Evolutionary conservation across 768 basidiomycete species (phyloP).

Genomic region (Leccinum aurantiacum): DNA sequence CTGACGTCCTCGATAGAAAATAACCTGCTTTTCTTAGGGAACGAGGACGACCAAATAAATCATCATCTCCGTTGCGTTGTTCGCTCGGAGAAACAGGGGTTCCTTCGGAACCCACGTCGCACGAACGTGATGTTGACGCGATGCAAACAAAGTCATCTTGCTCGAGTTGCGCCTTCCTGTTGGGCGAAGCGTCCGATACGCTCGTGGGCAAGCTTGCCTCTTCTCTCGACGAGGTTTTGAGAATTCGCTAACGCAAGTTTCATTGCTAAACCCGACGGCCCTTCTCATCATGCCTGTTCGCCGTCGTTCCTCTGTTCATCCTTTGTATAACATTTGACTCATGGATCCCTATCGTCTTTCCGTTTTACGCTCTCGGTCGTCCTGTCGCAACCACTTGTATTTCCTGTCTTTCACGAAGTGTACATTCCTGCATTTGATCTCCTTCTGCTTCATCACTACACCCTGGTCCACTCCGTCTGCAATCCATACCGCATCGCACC

Average conservation of each 20-base stretch:
- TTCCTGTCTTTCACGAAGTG: conserved; percentile 1
- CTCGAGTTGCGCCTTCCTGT: conserved; percentile 41
- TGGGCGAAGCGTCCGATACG: conserved; percentile 17
- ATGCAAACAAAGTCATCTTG: conserved; percentile 67
- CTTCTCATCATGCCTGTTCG: background rate
- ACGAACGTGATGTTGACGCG: conserved; percentile 88
- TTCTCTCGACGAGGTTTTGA: conserved; percentile 1
- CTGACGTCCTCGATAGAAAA: background rate
- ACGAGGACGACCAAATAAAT: conserved; percentile 78
- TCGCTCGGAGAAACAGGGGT: conserved; percentile 61
- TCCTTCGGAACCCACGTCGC: conserved; percentile 60
- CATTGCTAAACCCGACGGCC: background rate
- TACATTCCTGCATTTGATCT: background rate
- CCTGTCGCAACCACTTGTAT: background rate
- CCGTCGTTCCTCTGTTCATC: conserved; percentile 5
- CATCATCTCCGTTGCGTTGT: conserved; percentile 69
- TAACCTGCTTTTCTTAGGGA: conserved; percentile 48
- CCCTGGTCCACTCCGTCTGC: background rate
- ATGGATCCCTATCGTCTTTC: conserved; percentile 4
- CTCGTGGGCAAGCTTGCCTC: conserved; percentile 27
- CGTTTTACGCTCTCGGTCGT: background rate
- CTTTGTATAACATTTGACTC: background rate
- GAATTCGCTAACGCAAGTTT: conserved; percentile 1
- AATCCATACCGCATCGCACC: background rate
- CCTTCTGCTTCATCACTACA: background rate